These are phyloP conservation scores for Suhomyces bolitotheri DNA, from an alignment of 1,139 yeast genomes.

Conservation along the genomic window DNA sequence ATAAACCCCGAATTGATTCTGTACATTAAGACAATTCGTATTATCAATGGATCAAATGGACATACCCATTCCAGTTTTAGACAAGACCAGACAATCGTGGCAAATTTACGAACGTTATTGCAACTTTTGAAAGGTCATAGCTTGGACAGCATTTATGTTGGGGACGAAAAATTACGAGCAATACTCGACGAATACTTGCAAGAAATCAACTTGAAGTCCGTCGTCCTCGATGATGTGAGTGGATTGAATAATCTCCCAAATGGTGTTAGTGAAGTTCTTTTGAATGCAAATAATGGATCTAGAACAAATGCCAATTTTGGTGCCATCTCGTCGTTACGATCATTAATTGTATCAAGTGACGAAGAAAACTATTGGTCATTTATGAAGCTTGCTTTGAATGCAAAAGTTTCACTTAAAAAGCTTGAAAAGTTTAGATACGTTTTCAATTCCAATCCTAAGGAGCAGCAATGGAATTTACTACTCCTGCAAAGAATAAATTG, in stretches of 20 bases:
- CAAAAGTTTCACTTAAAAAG: slow-evolving; percentile 2
- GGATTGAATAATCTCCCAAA: neutral
- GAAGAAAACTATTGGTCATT: slow-evolving; percentile 19
- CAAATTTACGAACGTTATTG: slow-evolving; percentile 14
- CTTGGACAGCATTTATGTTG: slow-evolving; percentile 19
- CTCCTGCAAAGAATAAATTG: slow-evolving; percentile 18
- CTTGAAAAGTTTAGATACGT: slow-evolving; percentile 22
- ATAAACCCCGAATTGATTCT: slow-evolving; percentile 30
- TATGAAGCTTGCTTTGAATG: slow-evolving; percentile 12
- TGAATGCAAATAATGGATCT: neutral
- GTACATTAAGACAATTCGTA: slow-evolving; percentile 25
- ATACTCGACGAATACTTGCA: slow-evolving; percentile 1
- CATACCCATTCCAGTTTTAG: slow-evolving; percentile 8
- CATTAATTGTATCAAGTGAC: slow-evolving; percentile 21
- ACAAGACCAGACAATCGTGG: slow-evolving; percentile 8
- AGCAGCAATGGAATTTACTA: slow-evolving; percentile 8
- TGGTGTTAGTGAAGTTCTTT: neutral
- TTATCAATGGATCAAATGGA: slow-evolving; percentile 15
- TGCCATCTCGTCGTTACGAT: slow-evolving; percentile 2
- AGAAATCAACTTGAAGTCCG: slow-evolving; percentile 3
- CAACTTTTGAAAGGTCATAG: slow-evolving; percentile 6
- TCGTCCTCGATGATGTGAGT: slow-evolving; percentile 1
- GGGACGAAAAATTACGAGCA: slow-evolving; percentile 17
- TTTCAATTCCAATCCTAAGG: slow-evolving; percentile 13
- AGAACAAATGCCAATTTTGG: neutral